Conservation (phyloP, 2,329 filamentous ascomycete species). For the Calycina marina region DNA sequence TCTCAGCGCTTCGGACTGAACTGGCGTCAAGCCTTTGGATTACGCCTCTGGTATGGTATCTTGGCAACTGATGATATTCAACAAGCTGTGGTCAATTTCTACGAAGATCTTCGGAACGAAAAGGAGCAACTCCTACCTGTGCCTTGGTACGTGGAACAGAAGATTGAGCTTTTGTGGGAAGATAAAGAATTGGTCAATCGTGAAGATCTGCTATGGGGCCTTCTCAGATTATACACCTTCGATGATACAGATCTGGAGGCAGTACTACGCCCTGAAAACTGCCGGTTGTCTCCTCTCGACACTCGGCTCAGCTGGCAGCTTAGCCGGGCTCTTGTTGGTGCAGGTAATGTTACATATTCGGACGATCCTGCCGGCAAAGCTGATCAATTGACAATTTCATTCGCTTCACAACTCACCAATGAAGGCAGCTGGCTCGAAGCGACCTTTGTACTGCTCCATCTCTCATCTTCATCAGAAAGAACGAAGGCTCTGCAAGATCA, state of each 20-base stretch:
- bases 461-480: slow-evolving; percentile 48
- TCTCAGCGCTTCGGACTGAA: slow-evolving; percentile 73
- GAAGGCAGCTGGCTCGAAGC: slow-evolving; percentile 55
- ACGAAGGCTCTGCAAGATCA: slow-evolving; percentile 57
- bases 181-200: slow-evolving; percentile 41
- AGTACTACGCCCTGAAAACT: slow-evolving; percentile 61
- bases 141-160: slow-evolving; percentile 55
- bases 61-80: slow-evolving; percentile 53
- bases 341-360: slow-evolving; percentile 36
- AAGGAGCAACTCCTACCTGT: slow-evolving; percentile 53
- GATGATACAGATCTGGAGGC: slow-evolving; percentile 48
- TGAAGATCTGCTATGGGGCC: slow-evolving; percentile 74
- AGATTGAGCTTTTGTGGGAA: slow-evolving; percentile 42
- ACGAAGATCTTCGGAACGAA: slow-evolving; percentile 56
- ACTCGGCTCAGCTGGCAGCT: slow-evolving; percentile 76
- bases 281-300: slow-evolving; percentile 60
- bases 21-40: slow-evolving; percentile 86
- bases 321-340: slow-evolving; percentile 45
- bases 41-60: slow-evolving; percentile 80
- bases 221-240: slow-evolving; percentile 67
- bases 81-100: slow-evolving; percentile 58
- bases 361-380: slow-evolving; percentile 40
- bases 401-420: slow-evolving; percentile 47
- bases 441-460: slow-evolving; percentile 63
- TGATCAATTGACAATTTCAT: slow-evolving; percentile 52